Percentiles rank a stretch among this genome's conserved stretches.
phyloP scores from a whole-genome alignment of 169 alveolate species.

The Cryptosporidium sp. region DNA sequence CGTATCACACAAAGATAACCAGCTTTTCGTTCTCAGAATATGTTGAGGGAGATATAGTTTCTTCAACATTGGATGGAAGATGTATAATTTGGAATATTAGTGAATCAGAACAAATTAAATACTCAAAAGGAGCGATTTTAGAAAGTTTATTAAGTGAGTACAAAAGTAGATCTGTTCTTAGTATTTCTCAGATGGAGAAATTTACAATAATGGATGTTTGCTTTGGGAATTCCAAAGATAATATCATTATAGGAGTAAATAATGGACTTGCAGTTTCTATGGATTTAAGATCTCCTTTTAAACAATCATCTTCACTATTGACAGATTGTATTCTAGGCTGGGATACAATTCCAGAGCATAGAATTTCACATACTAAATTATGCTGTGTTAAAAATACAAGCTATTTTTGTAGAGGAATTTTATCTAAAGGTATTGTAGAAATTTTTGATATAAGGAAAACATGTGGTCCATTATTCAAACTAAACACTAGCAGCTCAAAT shows the following conservation, averaged over 20 bases:
- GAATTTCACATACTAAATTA: slow-evolving; percentile 8
- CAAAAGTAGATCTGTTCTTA: neutral
- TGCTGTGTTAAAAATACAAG: slow-evolving; percentile 35
- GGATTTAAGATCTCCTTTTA: slow-evolving; percentile 70
- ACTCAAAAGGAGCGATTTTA: neutral
- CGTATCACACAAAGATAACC: slow-evolving; percentile 34
- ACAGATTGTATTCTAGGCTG: slow-evolving; percentile 68
- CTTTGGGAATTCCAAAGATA: slow-evolving; percentile 50
- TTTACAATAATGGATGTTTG: slow-evolving; percentile 64
- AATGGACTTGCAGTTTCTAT: slow-evolving; percentile 64
- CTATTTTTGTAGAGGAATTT: slow-evolving; percentile 32
- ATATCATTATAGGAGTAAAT: slow-evolving; percentile 23
- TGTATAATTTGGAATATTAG: slow-evolving; percentile 39
- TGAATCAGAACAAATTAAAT: neutral
- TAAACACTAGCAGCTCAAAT: neutral
- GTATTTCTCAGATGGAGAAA: slow-evolving; percentile 5
- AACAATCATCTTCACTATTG: slow-evolving; percentile 32
- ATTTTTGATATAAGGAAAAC: slow-evolving; percentile 61
- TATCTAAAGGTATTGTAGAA: slow-evolving; percentile 26
- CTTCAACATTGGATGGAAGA: slow-evolving; percentile 57
- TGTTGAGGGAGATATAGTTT: slow-evolving; percentile 13
- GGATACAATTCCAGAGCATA: slow-evolving; percentile 1
- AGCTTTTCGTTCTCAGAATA: slow-evolving; percentile 42
- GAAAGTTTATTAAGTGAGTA: neutral
- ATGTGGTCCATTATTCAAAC: slow-evolving; percentile 49